Evolutionary conservation across 148 eudicot genomes (phyloP).

Genomic region (Nepenthes mirabilis): DNA sequence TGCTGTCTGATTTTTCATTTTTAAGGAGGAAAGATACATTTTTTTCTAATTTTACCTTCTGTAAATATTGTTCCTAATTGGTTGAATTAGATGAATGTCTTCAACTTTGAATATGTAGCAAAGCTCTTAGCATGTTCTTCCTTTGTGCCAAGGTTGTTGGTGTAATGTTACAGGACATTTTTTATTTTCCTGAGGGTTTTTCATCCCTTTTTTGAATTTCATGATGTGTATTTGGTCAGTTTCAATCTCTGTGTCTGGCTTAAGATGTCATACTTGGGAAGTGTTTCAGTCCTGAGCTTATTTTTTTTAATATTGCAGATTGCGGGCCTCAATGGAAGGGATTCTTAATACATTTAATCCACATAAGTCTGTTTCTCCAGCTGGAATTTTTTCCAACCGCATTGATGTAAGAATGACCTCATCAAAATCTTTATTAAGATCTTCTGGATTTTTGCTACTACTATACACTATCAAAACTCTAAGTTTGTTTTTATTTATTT

Average conservation of each 20-base stretch:
- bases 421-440: not conserved
- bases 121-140: no score
- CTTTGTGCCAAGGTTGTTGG: no score
- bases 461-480: no score
- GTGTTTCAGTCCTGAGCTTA: slow-evolving; percentile 5
- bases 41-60: no score
- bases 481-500: no score
- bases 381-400: slow-evolving; percentile 76
- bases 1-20: no score
- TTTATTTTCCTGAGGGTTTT: not conserved
- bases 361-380: slow-evolving; percentile 54
- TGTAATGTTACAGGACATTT: no score
- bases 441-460: not conserved
- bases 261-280: slow-evolving; percentile 1
- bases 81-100: no score
- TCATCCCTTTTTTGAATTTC: not conserved
- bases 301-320: slow-evolving; percentile 24
- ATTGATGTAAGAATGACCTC: slow-evolving; percentile 46
- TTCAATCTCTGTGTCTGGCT: not conserved
- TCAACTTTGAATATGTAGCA: no score
- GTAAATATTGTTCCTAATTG: no score
- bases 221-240: not conserved
- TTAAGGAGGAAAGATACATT: no score
- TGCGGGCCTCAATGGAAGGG: slow-evolving; percentile 87
- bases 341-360: slow-evolving; percentile 80